Percentiles rank a stretch among this genome's conserved stretches.
Conservation (phyloP, 345 rosid species). For the Eucalyptus curtisii region DNA sequence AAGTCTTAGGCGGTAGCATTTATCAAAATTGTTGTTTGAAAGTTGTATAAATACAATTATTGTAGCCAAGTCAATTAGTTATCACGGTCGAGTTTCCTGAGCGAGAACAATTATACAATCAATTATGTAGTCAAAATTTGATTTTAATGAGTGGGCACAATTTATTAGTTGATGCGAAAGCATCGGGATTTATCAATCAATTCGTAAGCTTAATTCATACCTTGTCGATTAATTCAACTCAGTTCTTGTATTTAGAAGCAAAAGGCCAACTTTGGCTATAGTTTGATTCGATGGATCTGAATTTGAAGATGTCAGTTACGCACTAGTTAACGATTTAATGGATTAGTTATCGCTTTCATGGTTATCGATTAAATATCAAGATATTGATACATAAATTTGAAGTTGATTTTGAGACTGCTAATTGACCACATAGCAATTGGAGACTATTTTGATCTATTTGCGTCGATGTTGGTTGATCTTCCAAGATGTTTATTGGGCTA, state of each 20-base stretch:
- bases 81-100: not conserved
- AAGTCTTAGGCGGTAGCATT: not conserved
- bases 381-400: too few relatives aligned
- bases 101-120: not conserved
- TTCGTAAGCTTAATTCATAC: not conserved
- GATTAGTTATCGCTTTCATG: too few relatives aligned
- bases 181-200: not conserved
- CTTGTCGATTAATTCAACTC: not conserved
- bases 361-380: not conserved
- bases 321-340: not conserved
- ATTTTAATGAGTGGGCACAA: not conserved
- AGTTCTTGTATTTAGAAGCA: not conserved
- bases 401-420: too few relatives aligned
- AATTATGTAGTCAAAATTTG: not conserved
- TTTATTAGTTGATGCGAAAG: not conserved
- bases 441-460: too few relatives aligned
- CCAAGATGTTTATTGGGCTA: too few relatives aligned
- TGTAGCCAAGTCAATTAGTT: not conserved
- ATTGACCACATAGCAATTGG: too few relatives aligned
- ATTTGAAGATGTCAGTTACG: not conserved
- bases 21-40: not conserved
- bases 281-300: not conserved
- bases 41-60: not conserved
- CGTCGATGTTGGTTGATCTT: too few relatives aligned
- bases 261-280: not conserved